These are phyloP conservation scores for Paspalum vaginatum DNA, from an alignment of 176 grass and related monocot genomes.

Conservation along the genomic window DNA sequence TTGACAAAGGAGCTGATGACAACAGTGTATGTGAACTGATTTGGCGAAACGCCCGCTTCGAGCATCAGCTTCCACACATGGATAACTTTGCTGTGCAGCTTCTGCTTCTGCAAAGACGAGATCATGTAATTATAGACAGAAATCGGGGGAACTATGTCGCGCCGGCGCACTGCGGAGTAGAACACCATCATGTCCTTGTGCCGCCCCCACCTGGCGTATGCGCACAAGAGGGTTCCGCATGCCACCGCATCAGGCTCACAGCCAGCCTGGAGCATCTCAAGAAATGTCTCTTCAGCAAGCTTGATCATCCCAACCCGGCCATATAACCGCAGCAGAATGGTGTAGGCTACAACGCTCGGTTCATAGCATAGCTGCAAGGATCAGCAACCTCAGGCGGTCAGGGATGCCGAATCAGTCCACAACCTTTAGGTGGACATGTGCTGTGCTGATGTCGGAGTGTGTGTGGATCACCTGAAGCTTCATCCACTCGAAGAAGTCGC, in stretches of 20 bases:
- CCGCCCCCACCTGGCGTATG: conserved; percentile 77
- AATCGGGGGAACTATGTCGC: conserved; percentile 57
- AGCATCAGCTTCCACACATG: conserved; percentile 75
- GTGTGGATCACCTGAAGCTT: conserved; percentile 62
- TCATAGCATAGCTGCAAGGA: conserved; percentile 78
- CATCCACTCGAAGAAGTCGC: conserved; percentile 98
- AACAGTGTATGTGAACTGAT: conserved; percentile 74
- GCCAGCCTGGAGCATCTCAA: conserved; percentile 91
- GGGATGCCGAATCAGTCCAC: not conserved
- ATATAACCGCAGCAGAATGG: conserved; percentile 75
- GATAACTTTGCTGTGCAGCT: conserved; percentile 70
- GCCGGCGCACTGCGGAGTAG: conserved; percentile 61
- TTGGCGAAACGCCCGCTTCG: conserved; percentile 55
- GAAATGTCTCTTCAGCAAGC: conserved; percentile 80
- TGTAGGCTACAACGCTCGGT: conserved; percentile 88
- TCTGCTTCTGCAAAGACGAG: conserved; percentile 95
- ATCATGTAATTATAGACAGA: conserved; percentile 93
- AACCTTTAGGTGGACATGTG: too few relatives aligned
- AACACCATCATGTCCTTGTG: conserved; percentile 90
- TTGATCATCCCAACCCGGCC: conserved; percentile 71
- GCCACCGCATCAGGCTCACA: conserved; percentile 84
- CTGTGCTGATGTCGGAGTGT: not conserved
- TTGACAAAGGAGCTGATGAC: conserved; percentile 68
- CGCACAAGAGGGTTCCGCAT: conserved; percentile 87
- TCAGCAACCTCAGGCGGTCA: conserved; percentile 10